These are phyloP conservation scores for Rostrohypoxylon terebratum DNA, from an alignment of 495 filamentous ascomycete genomes.

Conservation along the genomic window DNA sequence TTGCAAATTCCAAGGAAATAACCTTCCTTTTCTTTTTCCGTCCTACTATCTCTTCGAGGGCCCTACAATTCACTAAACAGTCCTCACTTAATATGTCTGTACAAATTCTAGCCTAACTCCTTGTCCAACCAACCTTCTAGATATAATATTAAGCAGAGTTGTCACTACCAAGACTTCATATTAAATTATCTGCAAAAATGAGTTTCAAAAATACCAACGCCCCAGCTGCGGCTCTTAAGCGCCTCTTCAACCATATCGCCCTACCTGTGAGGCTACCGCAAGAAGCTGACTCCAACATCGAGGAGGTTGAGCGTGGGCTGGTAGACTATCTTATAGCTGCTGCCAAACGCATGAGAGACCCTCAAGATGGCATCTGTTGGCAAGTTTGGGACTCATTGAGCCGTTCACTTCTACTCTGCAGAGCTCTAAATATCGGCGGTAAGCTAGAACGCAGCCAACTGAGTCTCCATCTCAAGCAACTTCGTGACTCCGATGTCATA, in stretches of 20 bases:
- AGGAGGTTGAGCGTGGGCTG: slow-evolving; percentile 53
- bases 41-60: not conserved
- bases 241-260: slow-evolving; percentile 55
- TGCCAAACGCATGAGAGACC: slow-evolving; percentile 43
- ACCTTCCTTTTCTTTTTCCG: not conserved
- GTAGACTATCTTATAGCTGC: slow-evolving; percentile 52
- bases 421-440: slow-evolving; percentile 47
- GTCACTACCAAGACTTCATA: not conserved
- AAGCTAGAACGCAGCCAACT: slow-evolving; percentile 54
- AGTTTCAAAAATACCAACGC: not conserved
- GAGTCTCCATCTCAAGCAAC: slow-evolving; percentile 47
- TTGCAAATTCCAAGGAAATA: not conserved
- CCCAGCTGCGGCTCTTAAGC: slow-evolving; percentile 27
- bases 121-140: not conserved
- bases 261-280: slow-evolving; percentile 60
- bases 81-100: not conserved
- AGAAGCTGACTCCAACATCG: slow-evolving; percentile 51
- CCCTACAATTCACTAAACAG: not conserved
- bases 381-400: slow-evolving; percentile 51
- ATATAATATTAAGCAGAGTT: not conserved
- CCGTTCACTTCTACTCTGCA: slow-evolving; percentile 49
- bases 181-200: slow-evolving; percentile 4
- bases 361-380: slow-evolving; percentile 28
- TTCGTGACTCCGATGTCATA: slow-evolving; percentile 51
- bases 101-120: not conserved